These are phyloP conservation scores for Moniliophthora roreri DNA, from an alignment of 1,284 basidiomycete species.

Conservation along the genomic window DNA sequence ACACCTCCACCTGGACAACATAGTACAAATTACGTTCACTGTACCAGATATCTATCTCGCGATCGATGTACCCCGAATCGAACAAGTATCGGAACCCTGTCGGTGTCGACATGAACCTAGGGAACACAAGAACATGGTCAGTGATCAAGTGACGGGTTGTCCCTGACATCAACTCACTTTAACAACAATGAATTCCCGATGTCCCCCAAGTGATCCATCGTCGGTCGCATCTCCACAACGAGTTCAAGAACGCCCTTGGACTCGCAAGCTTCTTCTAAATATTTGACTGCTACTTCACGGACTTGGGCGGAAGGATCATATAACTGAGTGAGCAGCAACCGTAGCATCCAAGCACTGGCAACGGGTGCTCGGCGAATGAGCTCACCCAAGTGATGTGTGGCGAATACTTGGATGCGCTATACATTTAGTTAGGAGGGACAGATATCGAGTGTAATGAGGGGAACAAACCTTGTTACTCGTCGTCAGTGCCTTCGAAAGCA, in stretches of 20 bases:
- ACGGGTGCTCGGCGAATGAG: slow-evolving; percentile 65
- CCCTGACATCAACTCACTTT: slow-evolving; percentile 54
- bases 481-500: slow-evolving; percentile 91
- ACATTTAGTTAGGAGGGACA: too few relatives aligned
- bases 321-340: slow-evolving; percentile 90
- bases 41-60: slow-evolving; percentile 96
- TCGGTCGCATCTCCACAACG: slow-evolving; percentile 94
- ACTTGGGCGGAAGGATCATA: slow-evolving; percentile 93
- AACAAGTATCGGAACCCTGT: slow-evolving; percentile 92
- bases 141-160: slow-evolving; percentile 8
- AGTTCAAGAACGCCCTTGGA: slow-evolving; percentile 82
- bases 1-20: slow-evolving; percentile 85
- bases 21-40: slow-evolving; percentile 88
- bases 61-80: slow-evolving; percentile 89
- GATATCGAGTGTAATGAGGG: not conserved
- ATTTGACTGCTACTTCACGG: slow-evolving; percentile 85
- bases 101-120: slow-evolving; percentile 92
- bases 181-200: slow-evolving; percentile 87
- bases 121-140: slow-evolving; percentile 1
- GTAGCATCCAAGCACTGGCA: slow-evolving; percentile 82
- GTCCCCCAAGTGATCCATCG: slow-evolving; percentile 92
- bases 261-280: slow-evolving; percentile 89
- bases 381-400: slow-evolving; percentile 86
- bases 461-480: slow-evolving; percentile 78
- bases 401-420: slow-evolving; percentile 85